Evolutionary conservation across 75 land plant species (phyloP).

Genomic region (Picea sitchensis): DNA sequence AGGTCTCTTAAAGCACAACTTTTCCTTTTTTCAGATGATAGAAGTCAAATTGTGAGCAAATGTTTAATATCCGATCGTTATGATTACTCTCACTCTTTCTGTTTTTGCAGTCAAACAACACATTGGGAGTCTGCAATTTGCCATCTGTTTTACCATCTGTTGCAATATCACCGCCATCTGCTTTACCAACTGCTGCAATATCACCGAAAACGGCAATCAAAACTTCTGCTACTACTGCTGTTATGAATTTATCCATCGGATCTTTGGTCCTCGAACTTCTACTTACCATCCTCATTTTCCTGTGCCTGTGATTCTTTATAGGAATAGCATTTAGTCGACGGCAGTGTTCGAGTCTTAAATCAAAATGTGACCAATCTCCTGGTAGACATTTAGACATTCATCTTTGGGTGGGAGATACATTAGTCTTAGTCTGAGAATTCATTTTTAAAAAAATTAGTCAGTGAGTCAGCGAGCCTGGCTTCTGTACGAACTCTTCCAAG

Average conservation of each 20-base stretch:
- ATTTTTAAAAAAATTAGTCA: neutral
- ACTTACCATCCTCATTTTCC: neutral
- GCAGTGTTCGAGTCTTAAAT: neutral
- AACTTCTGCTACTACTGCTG: neutral
- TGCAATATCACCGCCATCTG: too few relatives aligned
- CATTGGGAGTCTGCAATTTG: slow-evolving; percentile 5
- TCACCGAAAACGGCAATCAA: neutral
- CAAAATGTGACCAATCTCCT: neutral
- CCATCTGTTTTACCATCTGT: neutral
- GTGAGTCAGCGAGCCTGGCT: neutral
- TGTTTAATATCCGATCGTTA: neutral
- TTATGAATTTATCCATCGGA: neutral
- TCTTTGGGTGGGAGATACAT: neutral
- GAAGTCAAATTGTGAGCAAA: neutral
- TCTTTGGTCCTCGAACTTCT: neutral
- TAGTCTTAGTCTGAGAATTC: neutral
- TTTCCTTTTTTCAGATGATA: neutral
- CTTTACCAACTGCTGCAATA: neutral
- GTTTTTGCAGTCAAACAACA: slow-evolving; percentile 5
- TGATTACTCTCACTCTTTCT: neutral
- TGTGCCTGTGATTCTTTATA: slow-evolving; percentile 1
- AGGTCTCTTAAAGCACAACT: slow-evolving; percentile 10
- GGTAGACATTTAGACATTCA: neutral
- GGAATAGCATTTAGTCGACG: neutral
- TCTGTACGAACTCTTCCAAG: neutral